phyloP scores from a whole-genome alignment of 441 rosid genomes.

The Gossypium davidsonii region DNA sequence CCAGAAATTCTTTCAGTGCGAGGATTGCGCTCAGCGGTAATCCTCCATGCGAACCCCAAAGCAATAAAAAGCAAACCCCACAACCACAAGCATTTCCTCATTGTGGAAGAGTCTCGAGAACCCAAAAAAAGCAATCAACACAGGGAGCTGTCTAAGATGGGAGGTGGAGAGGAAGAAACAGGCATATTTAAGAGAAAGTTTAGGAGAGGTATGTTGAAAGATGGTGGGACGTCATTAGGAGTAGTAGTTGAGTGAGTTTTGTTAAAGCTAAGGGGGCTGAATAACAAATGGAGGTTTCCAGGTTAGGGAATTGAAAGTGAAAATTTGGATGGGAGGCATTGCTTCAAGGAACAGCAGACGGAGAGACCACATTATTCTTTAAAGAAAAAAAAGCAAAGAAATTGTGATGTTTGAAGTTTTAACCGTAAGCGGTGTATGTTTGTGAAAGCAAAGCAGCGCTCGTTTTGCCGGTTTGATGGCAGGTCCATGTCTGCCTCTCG shows the following conservation, averaged over 20 bases:
- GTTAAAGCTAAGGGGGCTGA: slow-evolving; percentile 45
- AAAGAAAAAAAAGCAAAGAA: background rate
- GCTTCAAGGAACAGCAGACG: slow-evolving; percentile 53
- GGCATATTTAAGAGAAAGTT: slow-evolving; percentile 32
- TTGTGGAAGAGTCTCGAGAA: slow-evolving; percentile 19
- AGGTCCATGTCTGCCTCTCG: slow-evolving; percentile 25
- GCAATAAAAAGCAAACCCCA: slow-evolving; percentile 30
- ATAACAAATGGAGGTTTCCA: slow-evolving; percentile 20
- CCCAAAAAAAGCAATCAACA: background rate
- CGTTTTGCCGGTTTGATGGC: slow-evolving; percentile 37
- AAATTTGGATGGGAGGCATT: slow-evolving; percentile 29
- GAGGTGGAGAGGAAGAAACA: slow-evolving; percentile 14
- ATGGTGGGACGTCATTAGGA: slow-evolving; percentile 60
- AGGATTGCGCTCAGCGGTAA: slow-evolving; percentile 34
- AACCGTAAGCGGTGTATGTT: background rate
- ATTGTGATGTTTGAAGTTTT: background rate
- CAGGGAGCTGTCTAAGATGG: slow-evolving; percentile 13
- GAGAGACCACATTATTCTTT: slow-evolving; percentile 21
- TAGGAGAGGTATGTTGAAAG: background rate
- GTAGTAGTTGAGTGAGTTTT: slow-evolving; percentile 63
- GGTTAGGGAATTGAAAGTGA: slow-evolving; percentile 29
- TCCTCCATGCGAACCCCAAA: slow-evolving; percentile 17
- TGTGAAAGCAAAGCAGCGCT: slow-evolving; percentile 44
- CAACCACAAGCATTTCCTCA: slow-evolving; percentile 29
- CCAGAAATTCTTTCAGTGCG: slow-evolving; percentile 76